phyloP scores from a whole-genome alignment of 768 basidiomycete genomes.

The Xanthoconium stramineum region DNA sequence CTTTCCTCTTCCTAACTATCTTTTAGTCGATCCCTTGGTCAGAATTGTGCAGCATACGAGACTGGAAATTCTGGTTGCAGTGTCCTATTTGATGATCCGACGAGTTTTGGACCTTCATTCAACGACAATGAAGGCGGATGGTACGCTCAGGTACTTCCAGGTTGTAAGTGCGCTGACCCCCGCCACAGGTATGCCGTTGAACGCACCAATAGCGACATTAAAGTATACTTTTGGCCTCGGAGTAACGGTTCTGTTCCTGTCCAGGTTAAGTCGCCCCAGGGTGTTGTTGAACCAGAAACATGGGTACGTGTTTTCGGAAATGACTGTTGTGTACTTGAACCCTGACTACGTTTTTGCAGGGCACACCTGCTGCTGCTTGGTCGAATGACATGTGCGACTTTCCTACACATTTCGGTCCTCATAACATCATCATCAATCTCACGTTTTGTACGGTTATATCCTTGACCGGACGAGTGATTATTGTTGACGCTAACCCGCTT shows the following conservation, averaged over 20 bases:
- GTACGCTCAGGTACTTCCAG: conserved; percentile 13
- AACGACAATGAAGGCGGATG: conserved; percentile 38
- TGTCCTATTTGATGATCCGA: conserved; percentile 12
- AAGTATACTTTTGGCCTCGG: conserved; percentile 46
- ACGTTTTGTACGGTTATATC: conserved; percentile 53
- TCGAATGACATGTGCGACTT: conserved; percentile 37
- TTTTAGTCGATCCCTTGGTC: conserved; percentile 5
- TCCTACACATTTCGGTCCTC: conserved; percentile 30
- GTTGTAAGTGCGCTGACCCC: background rate
- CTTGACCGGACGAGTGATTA: background rate
- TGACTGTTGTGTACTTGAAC: too few relatives aligned
- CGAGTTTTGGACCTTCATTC: conserved; percentile 26
- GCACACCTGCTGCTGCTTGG: conserved; percentile 33
- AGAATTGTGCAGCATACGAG: conserved; percentile 23
- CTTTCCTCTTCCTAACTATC: background rate
- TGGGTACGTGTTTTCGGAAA: conserved; percentile 29
- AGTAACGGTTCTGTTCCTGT: conserved; percentile 20
- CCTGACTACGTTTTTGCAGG: conserved; percentile 15
- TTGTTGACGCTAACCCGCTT: background rate
- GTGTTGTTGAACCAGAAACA: conserved; percentile 20
- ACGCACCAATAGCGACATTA: conserved; percentile 33
- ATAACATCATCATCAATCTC: conserved; percentile 42
- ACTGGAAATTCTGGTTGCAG: conserved; percentile 22
- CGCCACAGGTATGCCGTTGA: conserved; percentile 40
- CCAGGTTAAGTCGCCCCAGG: conserved; percentile 17